Conservation (phyloP, 2,329 filamentous ascomycete genomes). For the Colletotrichum musae region DNA sequence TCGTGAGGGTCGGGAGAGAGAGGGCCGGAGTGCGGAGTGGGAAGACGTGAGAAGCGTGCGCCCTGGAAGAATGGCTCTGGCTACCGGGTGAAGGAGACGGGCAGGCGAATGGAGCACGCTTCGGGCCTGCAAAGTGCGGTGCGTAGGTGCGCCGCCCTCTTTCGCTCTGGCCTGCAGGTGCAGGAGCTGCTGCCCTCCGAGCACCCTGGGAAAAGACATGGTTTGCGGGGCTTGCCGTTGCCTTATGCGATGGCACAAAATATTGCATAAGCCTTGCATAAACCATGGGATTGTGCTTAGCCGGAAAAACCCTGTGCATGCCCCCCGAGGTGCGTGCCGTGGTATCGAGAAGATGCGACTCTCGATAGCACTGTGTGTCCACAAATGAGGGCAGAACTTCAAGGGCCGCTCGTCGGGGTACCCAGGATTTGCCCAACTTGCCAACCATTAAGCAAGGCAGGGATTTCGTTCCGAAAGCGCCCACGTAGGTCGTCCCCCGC, state of each 20-base stretch:
- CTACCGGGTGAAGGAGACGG: conserved; percentile 30
- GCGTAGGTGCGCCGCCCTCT: conserved; percentile 24
- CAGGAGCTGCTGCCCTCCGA: conserved; percentile 17
- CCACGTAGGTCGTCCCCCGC: conserved; percentile 20
- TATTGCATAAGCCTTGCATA: conserved; percentile 15
- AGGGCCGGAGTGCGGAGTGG: conserved; percentile 37
- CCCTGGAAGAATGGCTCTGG: conserved; percentile 36
- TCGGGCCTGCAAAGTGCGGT: conserved; percentile 39
- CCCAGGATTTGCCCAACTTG: neutral
- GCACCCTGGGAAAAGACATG: conserved; percentile 20
- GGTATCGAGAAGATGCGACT: neutral
- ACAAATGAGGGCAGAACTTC: conserved; percentile 12
- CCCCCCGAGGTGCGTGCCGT: neutral
- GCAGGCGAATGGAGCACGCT: conserved; percentile 36
- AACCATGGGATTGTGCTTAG: neutral
- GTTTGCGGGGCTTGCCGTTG: conserved; percentile 33
- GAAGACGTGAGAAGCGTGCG: conserved; percentile 39
- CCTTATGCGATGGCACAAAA: conserved; percentile 15
- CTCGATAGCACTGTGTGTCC: conserved; percentile 21
- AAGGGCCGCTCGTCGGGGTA: neutral
- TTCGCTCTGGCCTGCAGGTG: conserved; percentile 36
- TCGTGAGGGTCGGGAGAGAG: conserved; percentile 36
- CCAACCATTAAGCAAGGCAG: conserved; percentile 21
- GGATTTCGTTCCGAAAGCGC: conserved; percentile 31
- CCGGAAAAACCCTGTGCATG: conserved; percentile 30